These are phyloP conservation scores for Phaeosphaeriaceae sp. DNA, from an alignment of 2,329 filamentous ascomycete species.

Conservation along the genomic window DNA sequence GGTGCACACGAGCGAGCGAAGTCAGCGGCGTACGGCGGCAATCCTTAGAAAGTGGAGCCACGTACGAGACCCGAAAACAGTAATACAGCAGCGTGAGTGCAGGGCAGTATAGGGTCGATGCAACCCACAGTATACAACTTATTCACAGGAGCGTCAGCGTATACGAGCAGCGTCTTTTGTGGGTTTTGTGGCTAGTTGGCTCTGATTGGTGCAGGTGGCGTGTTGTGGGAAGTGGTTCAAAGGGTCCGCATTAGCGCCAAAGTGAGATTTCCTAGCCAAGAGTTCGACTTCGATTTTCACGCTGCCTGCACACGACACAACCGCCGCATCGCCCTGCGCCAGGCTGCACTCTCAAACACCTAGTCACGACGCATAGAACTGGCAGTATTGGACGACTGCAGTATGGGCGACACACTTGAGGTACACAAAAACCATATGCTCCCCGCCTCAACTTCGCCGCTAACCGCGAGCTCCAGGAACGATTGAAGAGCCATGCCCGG, in stretches of 20 bases:
- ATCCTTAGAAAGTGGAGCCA: constrained; percentile 4
- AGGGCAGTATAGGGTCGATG: not conserved
- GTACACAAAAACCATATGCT: constrained; percentile 37
- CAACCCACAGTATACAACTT: not conserved
- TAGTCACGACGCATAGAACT: not conserved
- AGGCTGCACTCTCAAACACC: constrained; percentile 9
- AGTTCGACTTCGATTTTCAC: constrained; percentile 29
- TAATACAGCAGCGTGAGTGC: not conserved
- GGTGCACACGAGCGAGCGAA: constrained; percentile 11
- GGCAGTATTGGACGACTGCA: constrained; percentile 1
- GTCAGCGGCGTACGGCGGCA: not conserved
- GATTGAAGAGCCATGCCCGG: constrained; percentile 66
- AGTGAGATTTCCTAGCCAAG: constrained; percentile 19
- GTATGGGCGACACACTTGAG: constrained; percentile 53
- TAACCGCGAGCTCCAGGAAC: constrained; percentile 53
- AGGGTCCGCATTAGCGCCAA: constrained; percentile 19
- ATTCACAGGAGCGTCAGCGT: not conserved
- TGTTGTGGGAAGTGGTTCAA: not conserved
- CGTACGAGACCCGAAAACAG: not conserved
- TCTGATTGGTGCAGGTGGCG: not conserved
- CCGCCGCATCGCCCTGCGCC: constrained; percentile 19
- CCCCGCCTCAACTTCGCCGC: constrained; percentile 31
- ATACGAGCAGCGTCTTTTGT: not conserved
- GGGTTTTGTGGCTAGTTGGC: not conserved
- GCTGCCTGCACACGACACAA: constrained; percentile 36